These are phyloP conservation scores for Fusarium fracticaudum DNA, from an alignment of 2,329 filamentous ascomycete species.

Conservation along the genomic window DNA sequence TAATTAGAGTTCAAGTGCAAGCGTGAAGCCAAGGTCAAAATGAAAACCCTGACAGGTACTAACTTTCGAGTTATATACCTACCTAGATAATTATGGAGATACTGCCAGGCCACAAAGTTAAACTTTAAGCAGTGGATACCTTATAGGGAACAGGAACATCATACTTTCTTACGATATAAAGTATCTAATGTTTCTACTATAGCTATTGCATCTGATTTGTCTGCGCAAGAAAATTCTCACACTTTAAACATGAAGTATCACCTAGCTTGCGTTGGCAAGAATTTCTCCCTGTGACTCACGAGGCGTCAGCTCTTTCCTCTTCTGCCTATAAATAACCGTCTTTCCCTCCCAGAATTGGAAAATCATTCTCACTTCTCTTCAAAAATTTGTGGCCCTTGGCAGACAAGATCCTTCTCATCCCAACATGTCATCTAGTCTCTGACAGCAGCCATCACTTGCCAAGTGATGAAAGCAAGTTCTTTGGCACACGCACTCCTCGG, in stretches of 20 bases:
- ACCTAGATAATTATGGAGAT: no score
- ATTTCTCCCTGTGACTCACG: not conserved
- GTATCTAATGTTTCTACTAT: not conserved
- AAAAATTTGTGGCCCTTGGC: no score
- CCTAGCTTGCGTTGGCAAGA: accelerated
- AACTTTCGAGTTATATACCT: no score
- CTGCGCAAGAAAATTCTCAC: accelerated
- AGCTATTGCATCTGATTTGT: not conserved
- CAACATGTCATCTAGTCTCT: not conserved
- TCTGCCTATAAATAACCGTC: not conserved
- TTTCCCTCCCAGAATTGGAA: not conserved
- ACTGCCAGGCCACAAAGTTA: not conserved
- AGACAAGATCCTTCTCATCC: no score
- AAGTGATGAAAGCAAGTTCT: not conserved
- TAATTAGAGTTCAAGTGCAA: no score
- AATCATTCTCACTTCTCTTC: not conserved
- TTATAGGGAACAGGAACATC: not conserved
- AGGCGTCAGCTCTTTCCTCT: accelerated
- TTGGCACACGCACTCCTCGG: not conserved
- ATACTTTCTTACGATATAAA: accelerated
- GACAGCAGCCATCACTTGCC: not conserved
- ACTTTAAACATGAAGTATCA: no score
- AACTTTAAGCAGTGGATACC: no score
- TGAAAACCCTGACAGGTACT: no score
- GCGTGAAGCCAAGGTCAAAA: no score